Evolutionary conservation across 2,329 filamentous ascomycete genomes (phyloP).

Genomic region (Diaporthe sp.): DNA sequence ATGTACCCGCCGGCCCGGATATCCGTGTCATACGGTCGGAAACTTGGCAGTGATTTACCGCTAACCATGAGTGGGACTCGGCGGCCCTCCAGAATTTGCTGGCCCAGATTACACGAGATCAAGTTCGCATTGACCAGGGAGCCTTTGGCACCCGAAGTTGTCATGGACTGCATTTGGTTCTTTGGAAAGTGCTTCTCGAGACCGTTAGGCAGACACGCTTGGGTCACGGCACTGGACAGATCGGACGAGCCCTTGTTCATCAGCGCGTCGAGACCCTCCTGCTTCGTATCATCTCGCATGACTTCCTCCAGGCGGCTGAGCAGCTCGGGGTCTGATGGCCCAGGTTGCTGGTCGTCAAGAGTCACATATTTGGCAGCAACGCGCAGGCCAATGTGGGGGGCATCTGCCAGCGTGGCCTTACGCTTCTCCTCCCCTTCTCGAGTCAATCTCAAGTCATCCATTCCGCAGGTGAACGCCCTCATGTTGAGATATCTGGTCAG

Average conservation of each 20-base stretch:
- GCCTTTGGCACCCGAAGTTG: slow-evolving; percentile 94
- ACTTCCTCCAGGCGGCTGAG: slow-evolving; percentile 87
- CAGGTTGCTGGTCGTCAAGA: slow-evolving; percentile 71
- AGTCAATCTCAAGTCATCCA: slow-evolving; percentile 93
- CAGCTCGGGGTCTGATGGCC: slow-evolving; percentile 76
- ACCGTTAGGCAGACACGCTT: slow-evolving; percentile 81
- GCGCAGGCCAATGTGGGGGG: slow-evolving; percentile 76
- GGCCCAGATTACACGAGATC: slow-evolving; percentile 96
- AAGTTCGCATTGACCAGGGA: slow-evolving; percentile 93
- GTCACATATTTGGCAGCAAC: slow-evolving; percentile 92
- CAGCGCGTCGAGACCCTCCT: slow-evolving; percentile 88
- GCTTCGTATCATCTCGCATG: slow-evolving; percentile 89
- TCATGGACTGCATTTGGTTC: slow-evolving; percentile 99
- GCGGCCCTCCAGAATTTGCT: slow-evolving; percentile 94
- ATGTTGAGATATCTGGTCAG: slow-evolving; percentile 92
- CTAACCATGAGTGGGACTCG: slow-evolving; percentile 98
- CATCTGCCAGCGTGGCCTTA: slow-evolving; percentile 73
- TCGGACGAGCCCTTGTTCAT: slow-evolving; percentile 77
- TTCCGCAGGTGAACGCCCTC: slow-evolving; percentile 95
- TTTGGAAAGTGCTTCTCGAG: slow-evolving; percentile 93
- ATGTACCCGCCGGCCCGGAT: slow-evolving; percentile 93
- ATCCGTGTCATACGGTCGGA: slow-evolving; percentile 90
- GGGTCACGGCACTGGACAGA: slow-evolving; percentile 83
- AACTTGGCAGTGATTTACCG: slow-evolving; percentile 94
- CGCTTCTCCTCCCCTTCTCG: slow-evolving; percentile 79